phyloP scores from a whole-genome alignment of 345 rosid species.

The Chamaenerion angustifolium region DNA sequence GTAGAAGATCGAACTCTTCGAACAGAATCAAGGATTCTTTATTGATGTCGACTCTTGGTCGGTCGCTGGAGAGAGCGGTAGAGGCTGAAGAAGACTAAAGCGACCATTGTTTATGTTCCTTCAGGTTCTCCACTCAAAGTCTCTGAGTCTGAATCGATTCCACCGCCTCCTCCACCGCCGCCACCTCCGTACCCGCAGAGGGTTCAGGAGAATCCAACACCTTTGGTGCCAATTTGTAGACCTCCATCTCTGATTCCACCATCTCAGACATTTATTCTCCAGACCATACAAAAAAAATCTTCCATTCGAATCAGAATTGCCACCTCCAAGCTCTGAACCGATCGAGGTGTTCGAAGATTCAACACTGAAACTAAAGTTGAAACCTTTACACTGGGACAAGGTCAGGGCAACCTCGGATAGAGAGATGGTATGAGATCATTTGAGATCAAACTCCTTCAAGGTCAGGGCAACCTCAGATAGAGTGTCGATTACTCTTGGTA shows the following conservation, averaged over 20 bases:
- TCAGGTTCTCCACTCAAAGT: constrained; percentile 1
- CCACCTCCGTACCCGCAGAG: constrained; percentile 20
- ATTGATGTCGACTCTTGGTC: constrained; percentile 22
- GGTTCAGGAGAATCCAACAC: constrained; percentile 19
- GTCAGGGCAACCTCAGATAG: constrained; percentile 21
- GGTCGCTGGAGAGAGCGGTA: constrained; percentile 31
- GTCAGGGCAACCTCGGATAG: constrained; percentile 96
- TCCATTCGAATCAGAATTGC: constrained; percentile 15
- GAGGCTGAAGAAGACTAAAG: constrained; percentile 1
- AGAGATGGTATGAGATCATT: constrained; percentile 95
- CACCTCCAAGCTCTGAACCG: constrained; percentile 20
- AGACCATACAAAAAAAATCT: constrained; percentile 17
- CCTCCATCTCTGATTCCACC: constrained; percentile 56
- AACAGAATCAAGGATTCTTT: constrained; percentile 1
- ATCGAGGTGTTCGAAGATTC: constrained; percentile 21
- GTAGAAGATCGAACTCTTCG: not conserved
- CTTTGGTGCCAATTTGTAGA: constrained; percentile 23
- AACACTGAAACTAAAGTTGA: constrained; percentile 50
- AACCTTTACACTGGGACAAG: constrained; percentile 93
- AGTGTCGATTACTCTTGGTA: not conserved
- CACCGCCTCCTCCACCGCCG: constrained; percentile 24
- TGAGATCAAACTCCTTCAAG: constrained; percentile 66
- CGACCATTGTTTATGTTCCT: constrained; percentile 14
- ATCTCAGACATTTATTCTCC: constrained; percentile 53
- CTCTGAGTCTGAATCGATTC: constrained; percentile 9